These are phyloP conservation scores for Chaetomiaceae sp. DNA, from an alignment of 2,329 filamentous ascomycete genomes.

Conservation along the genomic window DNA sequence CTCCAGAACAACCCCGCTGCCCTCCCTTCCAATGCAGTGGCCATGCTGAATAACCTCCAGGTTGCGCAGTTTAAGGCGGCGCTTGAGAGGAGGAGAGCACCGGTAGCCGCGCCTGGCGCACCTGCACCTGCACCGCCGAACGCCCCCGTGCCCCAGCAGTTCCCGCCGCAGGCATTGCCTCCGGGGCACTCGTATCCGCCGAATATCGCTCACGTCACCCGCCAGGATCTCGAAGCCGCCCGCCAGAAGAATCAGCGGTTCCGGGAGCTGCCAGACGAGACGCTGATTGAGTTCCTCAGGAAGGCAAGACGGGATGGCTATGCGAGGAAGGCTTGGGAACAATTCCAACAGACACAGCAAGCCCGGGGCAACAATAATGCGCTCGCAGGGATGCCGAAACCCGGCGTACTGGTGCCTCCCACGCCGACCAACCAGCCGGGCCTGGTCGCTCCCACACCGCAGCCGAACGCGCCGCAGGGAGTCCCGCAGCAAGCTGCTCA, in stretches of 20 bases:
- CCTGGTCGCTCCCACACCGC: not conserved
- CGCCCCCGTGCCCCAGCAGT: constrained; percentile 14
- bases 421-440: constrained; percentile 1
- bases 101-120: not conserved
- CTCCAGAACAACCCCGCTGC: constrained; percentile 33
- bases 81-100: constrained; percentile 5
- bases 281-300: constrained; percentile 11
- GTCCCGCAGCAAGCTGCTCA: constrained; percentile 22
- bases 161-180: constrained; percentile 17
- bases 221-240: constrained; percentile 27
- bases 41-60: constrained; percentile 11
- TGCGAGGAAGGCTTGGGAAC: constrained; percentile 13
- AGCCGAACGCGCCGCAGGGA: constrained; percentile 19
- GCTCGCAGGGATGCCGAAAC: constrained; percentile 5
- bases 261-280: constrained; percentile 5
- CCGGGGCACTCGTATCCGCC: constrained; percentile 22
- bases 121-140: constrained; percentile 11
- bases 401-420: not conserved
- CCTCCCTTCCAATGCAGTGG: not conserved
- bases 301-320: constrained; percentile 18
- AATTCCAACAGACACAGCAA: constrained; percentile 9
- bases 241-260: constrained; percentile 25
- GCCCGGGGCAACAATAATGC: constrained; percentile 9
- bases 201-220: constrained; percentile 24
- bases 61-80: constrained; percentile 13